phyloP scores from a whole-genome alignment of 306 rosid species.

The Ormosia emarginata region DNA sequence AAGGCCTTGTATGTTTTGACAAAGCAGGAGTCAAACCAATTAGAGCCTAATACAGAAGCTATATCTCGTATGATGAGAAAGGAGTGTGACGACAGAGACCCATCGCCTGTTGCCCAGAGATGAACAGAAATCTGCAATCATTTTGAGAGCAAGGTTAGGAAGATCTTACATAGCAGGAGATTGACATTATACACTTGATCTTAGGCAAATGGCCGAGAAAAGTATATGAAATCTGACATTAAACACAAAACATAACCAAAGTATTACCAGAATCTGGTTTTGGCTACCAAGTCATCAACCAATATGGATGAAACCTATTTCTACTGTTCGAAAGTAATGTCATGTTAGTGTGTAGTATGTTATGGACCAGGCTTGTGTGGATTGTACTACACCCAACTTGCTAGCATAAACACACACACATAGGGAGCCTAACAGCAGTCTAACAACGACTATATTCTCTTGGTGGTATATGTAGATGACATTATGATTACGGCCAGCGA shows the following conservation, averaged over 20 bases:
- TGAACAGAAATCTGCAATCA: slow-evolving; percentile 73
- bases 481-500: neutral
- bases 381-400: neutral
- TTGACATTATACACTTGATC: neutral
- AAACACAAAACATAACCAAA: neutral
- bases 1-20: slow-evolving; percentile 71
- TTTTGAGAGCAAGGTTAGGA: slow-evolving; percentile 25
- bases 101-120: slow-evolving; percentile 86
- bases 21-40: slow-evolving; percentile 73
- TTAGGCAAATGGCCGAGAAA: neutral
- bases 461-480: neutral
- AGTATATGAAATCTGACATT: neutral
- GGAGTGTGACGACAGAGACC: slow-evolving; percentile 58
- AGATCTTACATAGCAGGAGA: neutral
- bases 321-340: neutral
- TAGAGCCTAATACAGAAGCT: slow-evolving; percentile 52
- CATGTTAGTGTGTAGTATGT: neutral
- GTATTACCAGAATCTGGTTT: neutral
- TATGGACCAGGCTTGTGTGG: neutral
- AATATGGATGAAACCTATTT: neutral
- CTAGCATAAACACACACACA: neutral
- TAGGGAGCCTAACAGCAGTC: neutral
- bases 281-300: neutral
- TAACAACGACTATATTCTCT: neutral
- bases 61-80: slow-evolving; percentile 65